A percentile compares a stretch with the other conserved stretches of the same genome.
These are phyloP conservation scores for Xylariaceae sp. DNA, from an alignment of 2,329 filamentous ascomycete genomes.

Conservation along the genomic window DNA sequence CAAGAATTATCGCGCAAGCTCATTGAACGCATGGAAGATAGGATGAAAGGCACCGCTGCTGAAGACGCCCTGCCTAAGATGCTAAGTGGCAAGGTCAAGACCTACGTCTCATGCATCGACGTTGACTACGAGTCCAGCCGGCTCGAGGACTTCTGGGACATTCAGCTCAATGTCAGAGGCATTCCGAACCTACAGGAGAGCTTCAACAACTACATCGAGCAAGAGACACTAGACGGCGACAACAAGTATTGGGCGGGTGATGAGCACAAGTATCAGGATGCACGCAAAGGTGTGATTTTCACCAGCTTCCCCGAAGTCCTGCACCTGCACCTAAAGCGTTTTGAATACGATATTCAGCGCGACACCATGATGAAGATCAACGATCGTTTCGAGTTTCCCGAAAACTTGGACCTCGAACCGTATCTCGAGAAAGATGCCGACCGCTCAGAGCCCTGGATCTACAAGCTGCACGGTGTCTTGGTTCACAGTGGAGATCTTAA, in stretches of 20 bases:
- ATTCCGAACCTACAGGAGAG: constrained; percentile 91
- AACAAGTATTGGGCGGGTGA: constrained; percentile 96
- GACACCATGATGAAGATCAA: constrained; percentile 99
- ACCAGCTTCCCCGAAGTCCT: constrained; percentile 89
- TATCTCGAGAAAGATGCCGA: constrained; percentile 84
- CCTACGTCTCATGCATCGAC: constrained; percentile 97
- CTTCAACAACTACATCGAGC: constrained; percentile 92
- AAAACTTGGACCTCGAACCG: constrained; percentile 73
- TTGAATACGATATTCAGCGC: constrained; percentile 93
- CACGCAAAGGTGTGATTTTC: constrained; percentile 96
- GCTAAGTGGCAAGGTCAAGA: constrained; percentile 97
- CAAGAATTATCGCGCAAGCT: constrained; percentile 93
- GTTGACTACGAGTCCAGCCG: constrained; percentile 95
- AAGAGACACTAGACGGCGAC: constrained; percentile 94
- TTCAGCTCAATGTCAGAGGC: constrained; percentile 91
- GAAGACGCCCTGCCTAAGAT: constrained; percentile 84
- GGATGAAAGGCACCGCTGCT: constrained; percentile 93
- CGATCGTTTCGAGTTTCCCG: constrained; percentile 83
- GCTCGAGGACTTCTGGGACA: constrained; percentile 97
- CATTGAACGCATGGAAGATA: constrained; percentile 94
- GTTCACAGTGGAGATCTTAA: constrained; percentile 96
- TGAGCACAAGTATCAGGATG: constrained; percentile 86
- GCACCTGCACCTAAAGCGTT: constrained; percentile 91
- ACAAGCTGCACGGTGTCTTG: constrained; percentile 88
- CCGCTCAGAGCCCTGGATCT: constrained; percentile 80